phyloP scores from a whole-genome alignment of 2,329 filamentous ascomycete genomes.

The Ophiostoma sp. region DNA sequence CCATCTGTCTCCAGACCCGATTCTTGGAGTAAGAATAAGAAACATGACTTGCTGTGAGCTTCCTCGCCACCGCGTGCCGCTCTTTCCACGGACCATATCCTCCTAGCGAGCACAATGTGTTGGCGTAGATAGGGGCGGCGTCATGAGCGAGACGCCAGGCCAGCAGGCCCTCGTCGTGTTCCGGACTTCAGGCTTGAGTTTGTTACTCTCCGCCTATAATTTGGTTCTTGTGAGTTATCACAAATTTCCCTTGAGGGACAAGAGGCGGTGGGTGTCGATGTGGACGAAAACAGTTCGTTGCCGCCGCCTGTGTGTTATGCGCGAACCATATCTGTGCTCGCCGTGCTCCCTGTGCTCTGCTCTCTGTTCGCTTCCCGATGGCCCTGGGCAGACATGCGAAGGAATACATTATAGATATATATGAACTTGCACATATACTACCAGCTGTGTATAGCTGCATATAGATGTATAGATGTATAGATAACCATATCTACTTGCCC shows the following conservation, averaged over 20 bases:
- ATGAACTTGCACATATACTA: background rate
- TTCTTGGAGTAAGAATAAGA: background rate
- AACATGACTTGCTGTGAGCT: background rate
- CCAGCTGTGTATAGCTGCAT: background rate
- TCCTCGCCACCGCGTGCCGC: background rate
- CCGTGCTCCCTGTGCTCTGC: background rate
- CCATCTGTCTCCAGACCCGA: background rate
- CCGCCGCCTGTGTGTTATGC: background rate
- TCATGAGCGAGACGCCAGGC: background rate
- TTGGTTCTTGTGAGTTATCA: constrained; percentile 6
- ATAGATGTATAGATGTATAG: no score
- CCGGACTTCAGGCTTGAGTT: background rate
- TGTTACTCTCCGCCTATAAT: background rate
- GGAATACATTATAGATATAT: no score
- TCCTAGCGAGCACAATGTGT: background rate
- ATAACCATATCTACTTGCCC: background rate
- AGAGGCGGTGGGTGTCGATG: constrained; percentile 7
- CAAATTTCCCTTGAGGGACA: background rate
- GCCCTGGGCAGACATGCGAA: no score
- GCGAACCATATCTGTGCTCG: background rate
- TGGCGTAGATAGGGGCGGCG: background rate
- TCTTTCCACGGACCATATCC: background rate
- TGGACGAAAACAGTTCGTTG: background rate
- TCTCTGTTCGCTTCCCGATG: background rate
- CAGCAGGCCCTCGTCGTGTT: background rate